Evolutionary conservation across 441 rosid genomes (phyloP), one percentile per base, ranked within the genome.

Genomic region (Pelargonium fulgidum): DNA sequence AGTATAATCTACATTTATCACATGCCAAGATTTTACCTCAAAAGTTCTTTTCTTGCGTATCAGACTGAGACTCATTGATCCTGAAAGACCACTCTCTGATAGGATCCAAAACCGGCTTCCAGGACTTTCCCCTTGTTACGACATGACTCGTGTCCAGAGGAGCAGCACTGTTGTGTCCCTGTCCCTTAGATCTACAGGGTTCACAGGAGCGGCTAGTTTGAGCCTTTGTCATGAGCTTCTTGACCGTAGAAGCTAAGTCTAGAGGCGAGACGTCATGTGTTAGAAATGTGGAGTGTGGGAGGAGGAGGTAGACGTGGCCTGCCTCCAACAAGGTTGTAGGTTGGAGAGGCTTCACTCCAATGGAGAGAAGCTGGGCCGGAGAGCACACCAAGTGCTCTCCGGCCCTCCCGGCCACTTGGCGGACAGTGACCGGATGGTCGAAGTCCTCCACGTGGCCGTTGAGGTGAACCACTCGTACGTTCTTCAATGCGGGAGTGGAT

Each of bases 31-130:
- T 48, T 48, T 12, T 11, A n/a, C 54, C 54, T 48, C 4, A 48
- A 48, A 47, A n/a, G 16, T 48, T 5, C 1, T 48, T 13, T 12
- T 83, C 81, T 33, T 62, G 80, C 61, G 69, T 41, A 13, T 78
- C 81, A 0, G 83, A 81, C 68, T 84, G 14, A n/a, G 33, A 26
- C 33, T 47, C 85, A 7, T 78, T 84, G 73, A 73, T 73, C 20
- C 76, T 78, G 59, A 84, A 78, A 0, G 84, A 81, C 19, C 59
- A 69, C 66, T 84, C 87, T 72, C 71, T 79, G 8, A 84, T 82
- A 9, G 85, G 72, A 52, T 82, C 85, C 75, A 82, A 73, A 48
- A 71, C 33, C 3, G 84, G 85, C 61, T 69, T 78, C 87, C 87
- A 84, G 0, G 84, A 11, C 62, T 11, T 10, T 14, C 5, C 11